phyloP scores from a whole-genome alignment of 2,329 filamentous ascomycete genomes.

The Sporothrix dimorphospora region DNA sequence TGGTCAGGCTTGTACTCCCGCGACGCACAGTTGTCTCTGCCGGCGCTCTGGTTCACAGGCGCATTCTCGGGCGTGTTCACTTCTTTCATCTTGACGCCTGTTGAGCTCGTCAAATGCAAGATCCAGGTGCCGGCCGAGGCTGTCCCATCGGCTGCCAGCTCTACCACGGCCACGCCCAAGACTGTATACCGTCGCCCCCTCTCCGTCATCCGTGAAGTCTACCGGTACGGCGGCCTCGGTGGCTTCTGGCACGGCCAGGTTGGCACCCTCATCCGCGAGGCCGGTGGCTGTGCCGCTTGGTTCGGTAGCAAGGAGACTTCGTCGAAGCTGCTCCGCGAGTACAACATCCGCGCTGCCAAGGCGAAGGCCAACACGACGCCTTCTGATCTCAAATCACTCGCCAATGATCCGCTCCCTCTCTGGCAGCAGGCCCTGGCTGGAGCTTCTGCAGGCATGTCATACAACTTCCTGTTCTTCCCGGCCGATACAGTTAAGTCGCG shows the following conservation, averaged over 20 bases:
- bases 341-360: slow-evolving; percentile 51
- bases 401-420: slow-evolving; percentile 66
- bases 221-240: slow-evolving; percentile 75
- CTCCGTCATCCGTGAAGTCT: slow-evolving; percentile 76
- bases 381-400: slow-evolving; percentile 45
- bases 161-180: slow-evolving; percentile 45
- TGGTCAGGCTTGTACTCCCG: slow-evolving; percentile 52
- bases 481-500: slow-evolving; percentile 97
- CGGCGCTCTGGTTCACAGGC: slow-evolving; percentile 76
- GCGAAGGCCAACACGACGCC: slow-evolving; percentile 33
- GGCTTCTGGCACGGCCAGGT: slow-evolving; percentile 97
- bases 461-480: slow-evolving; percentile 97
- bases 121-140: slow-evolving; percentile 78
- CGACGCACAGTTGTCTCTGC: slow-evolving; percentile 69
- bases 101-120: slow-evolving; percentile 97
- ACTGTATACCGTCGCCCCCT: slow-evolving; percentile 58
- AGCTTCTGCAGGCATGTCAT: slow-evolving; percentile 85
- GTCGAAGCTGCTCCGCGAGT: slow-evolving; percentile 68
- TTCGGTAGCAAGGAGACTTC: slow-evolving; percentile 89
- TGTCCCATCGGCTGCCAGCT: slow-evolving; percentile 42
- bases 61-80: slow-evolving; percentile 87
- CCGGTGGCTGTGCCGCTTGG: slow-evolving; percentile 91
- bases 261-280: slow-evolving; percentile 91
- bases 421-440: slow-evolving; percentile 89
- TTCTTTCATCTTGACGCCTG: slow-evolving; percentile 87